Evolutionary conservation across 1,284 basidiomycete species (phyloP), one percentile per base, ranked within the genome.

Genomic region (Cerrena zonata): DNA sequence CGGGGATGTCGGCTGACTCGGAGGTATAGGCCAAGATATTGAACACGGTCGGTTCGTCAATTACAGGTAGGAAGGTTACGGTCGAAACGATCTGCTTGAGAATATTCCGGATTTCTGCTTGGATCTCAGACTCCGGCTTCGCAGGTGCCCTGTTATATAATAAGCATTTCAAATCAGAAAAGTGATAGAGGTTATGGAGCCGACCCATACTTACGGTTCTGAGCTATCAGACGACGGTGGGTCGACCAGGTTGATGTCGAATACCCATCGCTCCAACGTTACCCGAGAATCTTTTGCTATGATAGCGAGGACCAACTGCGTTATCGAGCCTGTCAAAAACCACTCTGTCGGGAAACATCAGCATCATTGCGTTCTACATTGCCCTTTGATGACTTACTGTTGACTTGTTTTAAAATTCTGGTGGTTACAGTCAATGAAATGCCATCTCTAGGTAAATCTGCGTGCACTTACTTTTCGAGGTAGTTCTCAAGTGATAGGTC

Each of bases 11-110:
- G 10, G 88, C 88, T 34, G 86, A 89, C 50, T 89, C 86, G 21
- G 84, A 84, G 1, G 93, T 96, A 69, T 98, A 98, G 3, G 91
- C 93, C 41, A 98, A 78, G 58, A 98, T 94, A 59, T 95, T 96
- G 79, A 99, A 94, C 65, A 86, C 83, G 62, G 94, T 98, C 25
- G 91, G 88, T 68, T 97, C 93, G 59, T 96, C 89, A 45, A 98
- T 88, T 52, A 94, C 88, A 0, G 95, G 95, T 49, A 99, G 74
- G 70, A 97, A 98, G 13, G 95, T 97, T 57, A 94, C 92, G 60
- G 86, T 91, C 44, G 92, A 92, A 39, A 96, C 94, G 64, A 99
- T 99, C 70, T 99, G 96, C 73, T 98, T 96, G 66, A 99, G 82
- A 64, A 99, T 98, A 47, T 92, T 92, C 22, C 95, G 86, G 59